Base-by-base conservation (phyloP, 345 rosid species). In the Pseudoturritis turrita region DNA sequence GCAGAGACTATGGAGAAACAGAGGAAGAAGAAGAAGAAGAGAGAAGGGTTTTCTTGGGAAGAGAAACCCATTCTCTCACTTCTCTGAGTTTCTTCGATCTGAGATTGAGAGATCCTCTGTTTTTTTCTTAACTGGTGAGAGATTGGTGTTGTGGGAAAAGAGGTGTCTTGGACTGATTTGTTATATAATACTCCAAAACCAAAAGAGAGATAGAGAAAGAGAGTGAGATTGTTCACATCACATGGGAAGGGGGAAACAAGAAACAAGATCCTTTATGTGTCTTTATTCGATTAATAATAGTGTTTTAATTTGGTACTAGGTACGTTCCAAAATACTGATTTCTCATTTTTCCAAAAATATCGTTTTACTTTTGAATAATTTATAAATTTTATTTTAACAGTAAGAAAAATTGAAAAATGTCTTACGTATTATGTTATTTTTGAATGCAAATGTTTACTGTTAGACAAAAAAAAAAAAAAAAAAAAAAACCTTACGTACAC, bases 41-140 rank as follows among this genome's bases (percentile, higher is more conserved):
- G 57, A 78, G 62, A 78, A 61, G 61, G 33, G 46, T 53, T 45
- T 54, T 23, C 72, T 65, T 40, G 74, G 77, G 62, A 73, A 53
- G 62, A 55, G 75, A 78, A 78, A 54, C 75, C 71, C 81, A 78
- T 78, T 62, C 21, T 77, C 62, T 59, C 40, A 52, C 72, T 75
- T 22, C n/a, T 37, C 1, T 35, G 21, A n/a, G 33, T 43, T 71
- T 62, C 72, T 75, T 22, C n/a, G 58, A 52, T 75, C 51, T 75
- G 50, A 74, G 78, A 65, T 55, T 40, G 40, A 22, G 62, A 37
- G 70, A 59, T 68, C 31, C 45, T 62, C 61, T 76, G 59, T 37
- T n/a, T 53, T 37, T 61, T n/a, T 10, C 26, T n/a, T n/a, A n/a
- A n/a, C n/a, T 75, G 31, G 29, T 52, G 59, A 70, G 39, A 26